These are phyloP conservation scores for Tranzscheliella williamsii DNA, from an alignment of 1,284 basidiomycete genomes.

Conservation along the genomic window DNA sequence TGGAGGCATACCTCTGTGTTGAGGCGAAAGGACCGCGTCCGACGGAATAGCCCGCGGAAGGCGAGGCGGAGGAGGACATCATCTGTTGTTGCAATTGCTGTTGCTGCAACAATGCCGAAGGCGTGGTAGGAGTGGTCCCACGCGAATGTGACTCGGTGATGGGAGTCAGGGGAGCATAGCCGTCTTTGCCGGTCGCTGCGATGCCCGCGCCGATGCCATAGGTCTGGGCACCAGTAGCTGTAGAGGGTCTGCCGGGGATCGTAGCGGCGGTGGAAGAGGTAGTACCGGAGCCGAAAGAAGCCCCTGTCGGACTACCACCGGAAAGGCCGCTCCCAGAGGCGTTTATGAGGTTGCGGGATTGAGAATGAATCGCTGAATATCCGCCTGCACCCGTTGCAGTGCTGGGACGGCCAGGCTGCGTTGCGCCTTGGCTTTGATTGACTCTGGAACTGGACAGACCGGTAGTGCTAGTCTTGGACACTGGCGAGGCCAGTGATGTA, in stretches of 20 bases:
- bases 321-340: conserved; percentile 3
- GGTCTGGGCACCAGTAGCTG: conserved; percentile 28
- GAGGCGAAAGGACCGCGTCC: conserved; percentile 45
- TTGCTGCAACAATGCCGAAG: conserved; percentile 19
- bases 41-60: conserved; percentile 41
- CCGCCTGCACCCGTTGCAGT: conserved; percentile 44
- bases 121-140: conserved; percentile 32
- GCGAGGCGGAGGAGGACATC: background rate
- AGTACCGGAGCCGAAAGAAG: conserved; percentile 24
- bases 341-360: conserved; percentile 1
- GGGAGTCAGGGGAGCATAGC: conserved; percentile 37
- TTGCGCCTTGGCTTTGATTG: background rate
- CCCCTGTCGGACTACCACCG: conserved; percentile 24
- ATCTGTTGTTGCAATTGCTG: no score
- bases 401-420: conserved; percentile 19
- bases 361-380: conserved; percentile 6
- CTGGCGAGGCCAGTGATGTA: conserved; percentile 1
- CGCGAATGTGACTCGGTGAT: conserved; percentile 39
- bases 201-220: conserved; percentile 6
- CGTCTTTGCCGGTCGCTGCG: conserved; percentile 1
- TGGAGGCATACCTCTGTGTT: conserved; percentile 16
- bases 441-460: background rate
- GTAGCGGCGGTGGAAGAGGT: no score
- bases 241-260: conserved; percentile 23
- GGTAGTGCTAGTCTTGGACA: background rate